Conservation (phyloP, 2,329 filamentous ascomycete genomes). For the Cladophialophora exuberans region DNA sequence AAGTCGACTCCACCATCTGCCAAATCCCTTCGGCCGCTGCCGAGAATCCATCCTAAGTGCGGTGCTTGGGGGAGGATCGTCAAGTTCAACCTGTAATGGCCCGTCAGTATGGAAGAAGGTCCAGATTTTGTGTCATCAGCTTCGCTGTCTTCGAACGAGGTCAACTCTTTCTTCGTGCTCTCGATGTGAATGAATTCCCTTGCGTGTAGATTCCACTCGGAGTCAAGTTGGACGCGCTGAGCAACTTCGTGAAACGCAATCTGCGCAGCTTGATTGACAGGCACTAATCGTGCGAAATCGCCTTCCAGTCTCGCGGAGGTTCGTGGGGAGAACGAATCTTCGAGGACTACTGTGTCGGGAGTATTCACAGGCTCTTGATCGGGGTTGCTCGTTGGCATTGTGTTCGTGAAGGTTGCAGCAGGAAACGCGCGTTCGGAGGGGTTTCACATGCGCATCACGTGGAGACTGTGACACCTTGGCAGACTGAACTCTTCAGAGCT, state of each 20-base stretch:
- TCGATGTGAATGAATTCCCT: neutral
- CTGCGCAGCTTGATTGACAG: neutral
- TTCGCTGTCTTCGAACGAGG: neutral
- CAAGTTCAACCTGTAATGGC: neutral
- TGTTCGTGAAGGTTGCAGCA: too few species aligned
- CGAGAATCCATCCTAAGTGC: neutral
- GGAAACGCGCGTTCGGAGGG: too few species aligned
- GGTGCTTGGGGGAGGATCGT: neutral
- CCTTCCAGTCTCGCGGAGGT: too few species aligned
- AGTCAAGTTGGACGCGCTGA: neutral
- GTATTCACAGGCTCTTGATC: too few species aligned
- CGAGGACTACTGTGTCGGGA: too few species aligned
- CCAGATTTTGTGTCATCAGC: too few species aligned
- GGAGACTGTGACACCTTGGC: too few species aligned
- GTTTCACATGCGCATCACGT: too few species aligned
- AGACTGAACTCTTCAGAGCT: too few species aligned
- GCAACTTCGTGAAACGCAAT: slow-evolving; percentile 1
- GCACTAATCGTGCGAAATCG: slow-evolving; percentile 2
- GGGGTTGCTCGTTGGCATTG: too few species aligned
- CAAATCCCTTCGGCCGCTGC: neutral
- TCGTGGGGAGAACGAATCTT: too few species aligned
- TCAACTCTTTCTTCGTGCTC: neutral
- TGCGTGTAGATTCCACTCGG: neutral
- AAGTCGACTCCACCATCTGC: slow-evolving; percentile 3
- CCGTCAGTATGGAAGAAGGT: neutral